phyloP scores from a whole-genome alignment of 352 stramenopile genomes.

The Thraustotheca clavata region DNA sequence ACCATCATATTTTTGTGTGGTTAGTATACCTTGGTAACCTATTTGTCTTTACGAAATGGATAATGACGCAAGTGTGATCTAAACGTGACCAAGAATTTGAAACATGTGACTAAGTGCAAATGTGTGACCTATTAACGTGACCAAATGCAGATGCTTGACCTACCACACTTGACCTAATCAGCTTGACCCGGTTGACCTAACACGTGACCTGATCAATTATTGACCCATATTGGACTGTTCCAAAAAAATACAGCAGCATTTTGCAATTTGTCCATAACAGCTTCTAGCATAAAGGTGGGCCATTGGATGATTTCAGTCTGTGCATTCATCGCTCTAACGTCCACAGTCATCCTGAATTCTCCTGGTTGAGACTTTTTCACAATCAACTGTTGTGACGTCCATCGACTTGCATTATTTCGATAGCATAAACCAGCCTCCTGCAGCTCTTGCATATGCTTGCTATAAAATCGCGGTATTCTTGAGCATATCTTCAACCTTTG shows the following conservation, averaged over 20 bases:
- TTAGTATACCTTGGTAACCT: no score
- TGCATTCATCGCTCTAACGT: constrained; percentile 22
- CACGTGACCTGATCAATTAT: no score
- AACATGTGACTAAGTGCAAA: no score
- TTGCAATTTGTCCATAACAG: constrained; percentile 8
- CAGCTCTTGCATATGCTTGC: constrained; percentile 18
- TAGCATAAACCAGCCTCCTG: constrained; percentile 5
- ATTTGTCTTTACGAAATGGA: no score
- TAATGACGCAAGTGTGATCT: no score
- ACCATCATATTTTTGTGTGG: no score
- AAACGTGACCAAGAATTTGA: no score
- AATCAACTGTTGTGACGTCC: constrained; percentile 21
- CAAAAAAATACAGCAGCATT: neutral
- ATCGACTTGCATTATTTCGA: constrained; percentile 15
- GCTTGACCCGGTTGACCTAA: no score
- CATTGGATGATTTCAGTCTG: constrained; percentile 22
- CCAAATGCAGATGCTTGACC: no score
- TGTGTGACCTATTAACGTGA: no score
- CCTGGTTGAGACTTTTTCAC: constrained; percentile 22
- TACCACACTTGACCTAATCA: no score
- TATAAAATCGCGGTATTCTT: constrained; percentile 12
- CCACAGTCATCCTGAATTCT: constrained; percentile 20
- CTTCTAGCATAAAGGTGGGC: constrained; percentile 20
- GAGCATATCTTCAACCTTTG: constrained; percentile 8
- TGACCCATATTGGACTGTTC: no score